Conservation (phyloP, 179 eudicot species). For the Monotropa hypopitys region DNA sequence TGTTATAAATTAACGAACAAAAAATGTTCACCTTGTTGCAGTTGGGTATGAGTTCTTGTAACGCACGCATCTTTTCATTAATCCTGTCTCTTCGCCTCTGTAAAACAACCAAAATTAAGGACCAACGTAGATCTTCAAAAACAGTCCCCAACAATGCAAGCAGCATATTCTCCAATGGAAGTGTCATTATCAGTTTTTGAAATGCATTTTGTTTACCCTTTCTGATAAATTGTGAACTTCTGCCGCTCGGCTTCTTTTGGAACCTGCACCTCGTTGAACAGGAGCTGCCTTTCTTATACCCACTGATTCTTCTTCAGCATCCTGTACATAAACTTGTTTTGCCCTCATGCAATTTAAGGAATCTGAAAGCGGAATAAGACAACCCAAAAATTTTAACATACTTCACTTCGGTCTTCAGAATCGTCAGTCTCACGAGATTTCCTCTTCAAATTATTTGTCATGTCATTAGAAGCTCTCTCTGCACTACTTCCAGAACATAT, state of each 20-base stretch:
- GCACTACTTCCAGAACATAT: constrained; percentile 75
- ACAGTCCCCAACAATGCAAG: background rate
- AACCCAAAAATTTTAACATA: constrained; percentile 22
- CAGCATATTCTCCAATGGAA: background rate
- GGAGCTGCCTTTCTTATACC: constrained; percentile 37
- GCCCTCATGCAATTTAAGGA: constrained; percentile 4
- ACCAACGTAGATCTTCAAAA: constrained; percentile 3
- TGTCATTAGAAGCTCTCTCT: constrained; percentile 59
- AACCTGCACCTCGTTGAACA: constrained; percentile 42
- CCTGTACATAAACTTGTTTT: constrained; percentile 33
- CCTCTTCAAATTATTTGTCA: constrained; percentile 43
- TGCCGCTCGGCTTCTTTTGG: constrained; percentile 95
- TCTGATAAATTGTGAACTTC: constrained; percentile 97
- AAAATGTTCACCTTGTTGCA: constrained; percentile 65
- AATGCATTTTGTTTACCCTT: constrained; percentile 51
- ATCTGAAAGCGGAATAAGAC: background rate
- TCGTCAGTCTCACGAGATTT: constrained; percentile 56
- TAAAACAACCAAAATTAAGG: constrained; percentile 9
- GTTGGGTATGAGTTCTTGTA: constrained; percentile 96
- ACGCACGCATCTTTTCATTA: constrained; percentile 95
- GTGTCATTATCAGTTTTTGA: background rate
- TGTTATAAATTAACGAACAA: background rate
- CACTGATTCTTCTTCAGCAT: constrained; percentile 71
- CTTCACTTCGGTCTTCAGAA: constrained; percentile 71
- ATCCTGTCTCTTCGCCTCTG: constrained; percentile 97